Conservation (phyloP, 148 eudicot species). For the Nepenthes mirabilis region DNA sequence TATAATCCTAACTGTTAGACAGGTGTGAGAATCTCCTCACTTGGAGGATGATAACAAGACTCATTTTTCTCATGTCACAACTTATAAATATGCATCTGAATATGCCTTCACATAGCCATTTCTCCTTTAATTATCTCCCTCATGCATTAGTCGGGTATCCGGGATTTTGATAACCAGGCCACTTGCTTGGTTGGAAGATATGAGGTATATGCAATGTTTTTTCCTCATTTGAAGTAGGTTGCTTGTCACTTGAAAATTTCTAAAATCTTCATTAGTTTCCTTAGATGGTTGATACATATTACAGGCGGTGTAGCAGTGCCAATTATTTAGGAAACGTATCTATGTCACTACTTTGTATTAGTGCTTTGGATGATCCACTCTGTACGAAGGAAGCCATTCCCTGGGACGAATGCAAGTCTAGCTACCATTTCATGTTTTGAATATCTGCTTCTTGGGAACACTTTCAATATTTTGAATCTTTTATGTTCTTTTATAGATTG, state of each 20-base stretch:
- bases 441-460: constrained; percentile 2
- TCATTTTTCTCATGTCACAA: constrained; percentile 1
- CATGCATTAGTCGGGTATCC: constrained; percentile 57
- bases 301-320: constrained; percentile 70
- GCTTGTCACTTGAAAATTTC: neutral
- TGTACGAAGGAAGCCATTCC: constrained; percentile 93
- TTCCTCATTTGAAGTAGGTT: constrained; percentile 4
- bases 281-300: constrained; percentile 89
- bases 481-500: constrained; percentile 30
- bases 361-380: constrained; percentile 91
- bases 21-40: too few species aligned
- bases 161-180: constrained; percentile 83
- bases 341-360: constrained; percentile 82
- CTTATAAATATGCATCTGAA: too few species aligned
- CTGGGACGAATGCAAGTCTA: constrained; percentile 96
- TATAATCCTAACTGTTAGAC: too few species aligned
- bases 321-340: constrained; percentile 51
- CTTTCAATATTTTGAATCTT: neutral
- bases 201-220: constrained; percentile 36
- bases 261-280: constrained; percentile 11
- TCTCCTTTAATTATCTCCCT: constrained; percentile 1
- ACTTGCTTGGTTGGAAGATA: constrained; percentile 69
- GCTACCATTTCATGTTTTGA: neutral
- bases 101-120: too few species aligned
- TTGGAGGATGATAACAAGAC: neutral